phyloP scores from a whole-genome alignment of 2,329 filamentous ascomycete genomes.

The Alternaria arbusti region DNA sequence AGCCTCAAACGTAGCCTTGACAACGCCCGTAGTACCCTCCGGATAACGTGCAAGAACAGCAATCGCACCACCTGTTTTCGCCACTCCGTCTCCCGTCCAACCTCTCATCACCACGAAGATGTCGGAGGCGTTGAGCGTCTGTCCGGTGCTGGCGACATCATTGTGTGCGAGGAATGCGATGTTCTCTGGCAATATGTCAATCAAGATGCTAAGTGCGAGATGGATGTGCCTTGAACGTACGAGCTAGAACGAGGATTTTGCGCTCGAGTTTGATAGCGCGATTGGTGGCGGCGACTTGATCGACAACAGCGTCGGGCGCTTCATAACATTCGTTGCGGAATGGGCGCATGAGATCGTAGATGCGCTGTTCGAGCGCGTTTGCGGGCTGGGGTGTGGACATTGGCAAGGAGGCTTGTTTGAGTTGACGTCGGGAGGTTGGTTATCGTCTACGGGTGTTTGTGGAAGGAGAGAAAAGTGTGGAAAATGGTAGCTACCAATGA shows the following conservation, averaged over 20 bases:
- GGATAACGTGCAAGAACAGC: neutral
- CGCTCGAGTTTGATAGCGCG: neutral
- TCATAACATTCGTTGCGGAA: constrained; percentile 5
- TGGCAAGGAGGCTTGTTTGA: neutral
- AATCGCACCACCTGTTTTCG: neutral
- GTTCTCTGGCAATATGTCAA: neutral
- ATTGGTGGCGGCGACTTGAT: neutral
- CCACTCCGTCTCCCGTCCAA: neutral
- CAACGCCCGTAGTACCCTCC: neutral
- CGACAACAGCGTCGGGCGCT: neutral
- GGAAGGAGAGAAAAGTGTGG: neutral
- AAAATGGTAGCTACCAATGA: neutral
- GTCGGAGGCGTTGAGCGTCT: neutral
- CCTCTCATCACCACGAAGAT: neutral
- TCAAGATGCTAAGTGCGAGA: neutral
- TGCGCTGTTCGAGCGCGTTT: constrained; percentile 13
- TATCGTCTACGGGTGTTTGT: neutral
- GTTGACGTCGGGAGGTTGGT: neutral
- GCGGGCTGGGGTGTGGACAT: neutral
- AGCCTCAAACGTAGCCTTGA: neutral
- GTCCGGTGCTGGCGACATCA: neutral
- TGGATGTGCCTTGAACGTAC: neutral
- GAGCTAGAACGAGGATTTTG: neutral
- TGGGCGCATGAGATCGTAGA: constrained; percentile 13
- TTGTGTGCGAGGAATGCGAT: neutral